Conservation (phyloP, 2,329 filamentous ascomycete species). For the Lachnellula subtilissima region DNA sequence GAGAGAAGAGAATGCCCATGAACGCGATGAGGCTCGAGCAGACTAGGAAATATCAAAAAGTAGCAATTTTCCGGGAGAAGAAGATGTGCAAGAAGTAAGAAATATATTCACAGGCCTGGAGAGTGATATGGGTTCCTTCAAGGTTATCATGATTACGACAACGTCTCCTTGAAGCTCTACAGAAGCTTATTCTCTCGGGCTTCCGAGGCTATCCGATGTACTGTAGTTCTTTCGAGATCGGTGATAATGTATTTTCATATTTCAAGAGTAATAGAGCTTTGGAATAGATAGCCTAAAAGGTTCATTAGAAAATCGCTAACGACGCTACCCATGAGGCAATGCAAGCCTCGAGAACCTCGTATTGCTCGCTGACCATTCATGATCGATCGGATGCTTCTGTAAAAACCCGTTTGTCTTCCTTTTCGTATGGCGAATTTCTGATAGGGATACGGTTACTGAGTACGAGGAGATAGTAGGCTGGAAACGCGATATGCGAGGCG, state of each 20-base stretch:
- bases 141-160: not conserved
- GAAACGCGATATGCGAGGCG: too few relatives aligned
- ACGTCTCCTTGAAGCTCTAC: not conserved
- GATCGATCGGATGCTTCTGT: too few relatives aligned
- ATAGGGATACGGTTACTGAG: too few relatives aligned
- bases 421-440: too few relatives aligned
- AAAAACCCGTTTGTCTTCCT: too few relatives aligned
- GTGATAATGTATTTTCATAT: not conserved
- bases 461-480: too few relatives aligned
- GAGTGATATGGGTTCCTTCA: not conserved
- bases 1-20: not conserved
- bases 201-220: not conserved
- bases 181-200: not conserved
- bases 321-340: slow-evolving; percentile 15
- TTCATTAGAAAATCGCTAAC: not conserved
- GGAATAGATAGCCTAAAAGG: not conserved
- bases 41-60: not conserved
- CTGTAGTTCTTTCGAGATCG: not conserved
- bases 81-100: not conserved
- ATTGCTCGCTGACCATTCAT: slow-evolving; percentile 4
- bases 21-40: not conserved
- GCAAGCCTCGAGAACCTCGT: slow-evolving; percentile 12
- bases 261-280: not conserved
- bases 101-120: not conserved
- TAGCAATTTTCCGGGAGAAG: not conserved